Evolutionary conservation across 768 basidiomycete species (phyloP).

Genomic region (Mycena galericulata): DNA sequence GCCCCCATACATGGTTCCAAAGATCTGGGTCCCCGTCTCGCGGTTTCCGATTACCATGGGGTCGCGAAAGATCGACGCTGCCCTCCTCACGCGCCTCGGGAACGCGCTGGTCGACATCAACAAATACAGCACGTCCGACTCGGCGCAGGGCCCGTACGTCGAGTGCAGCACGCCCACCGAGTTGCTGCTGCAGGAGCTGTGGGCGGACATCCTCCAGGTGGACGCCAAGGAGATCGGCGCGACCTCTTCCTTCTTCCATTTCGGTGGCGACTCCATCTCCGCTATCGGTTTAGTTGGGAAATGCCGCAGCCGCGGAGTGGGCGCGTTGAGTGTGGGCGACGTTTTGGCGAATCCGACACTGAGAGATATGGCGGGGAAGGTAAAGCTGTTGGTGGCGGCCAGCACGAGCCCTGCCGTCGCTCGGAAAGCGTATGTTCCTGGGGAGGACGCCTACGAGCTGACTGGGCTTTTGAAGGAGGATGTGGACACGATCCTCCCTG

Average conservation of each 20-base stretch:
- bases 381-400: not conserved
- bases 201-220: slow-evolving; percentile 8
- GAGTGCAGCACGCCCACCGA: not conserved
- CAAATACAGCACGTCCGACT: not conserved
- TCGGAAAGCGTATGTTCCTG: not conserved
- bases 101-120: slow-evolving; percentile 12
- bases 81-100: slow-evolving; percentile 5
- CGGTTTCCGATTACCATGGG: not conserved
- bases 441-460: not conserved
- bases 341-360: slow-evolving; percentile 5
- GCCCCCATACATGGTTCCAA: slow-evolving; percentile 1
- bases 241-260: slow-evolving; percentile 7
- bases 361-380: slow-evolving; percentile 2
- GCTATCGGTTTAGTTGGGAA: slow-evolving; percentile 8
- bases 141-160: not conserved
- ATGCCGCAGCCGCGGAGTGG: slow-evolving; percentile 4
- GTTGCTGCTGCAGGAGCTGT: slow-evolving; percentile 1
- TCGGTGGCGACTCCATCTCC: slow-evolving; percentile 19
- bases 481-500: not conserved
- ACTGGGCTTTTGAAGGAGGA: not conserved
- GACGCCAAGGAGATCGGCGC: not conserved
- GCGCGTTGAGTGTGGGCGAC: slow-evolving; percentile 5
- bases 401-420: not conserved
- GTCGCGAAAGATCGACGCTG: not conserved
- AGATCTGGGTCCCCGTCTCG: not conserved